Base-by-base conservation (phyloP, 495 filamentous ascomycete species). In the Pyronema domesticum region DNA sequence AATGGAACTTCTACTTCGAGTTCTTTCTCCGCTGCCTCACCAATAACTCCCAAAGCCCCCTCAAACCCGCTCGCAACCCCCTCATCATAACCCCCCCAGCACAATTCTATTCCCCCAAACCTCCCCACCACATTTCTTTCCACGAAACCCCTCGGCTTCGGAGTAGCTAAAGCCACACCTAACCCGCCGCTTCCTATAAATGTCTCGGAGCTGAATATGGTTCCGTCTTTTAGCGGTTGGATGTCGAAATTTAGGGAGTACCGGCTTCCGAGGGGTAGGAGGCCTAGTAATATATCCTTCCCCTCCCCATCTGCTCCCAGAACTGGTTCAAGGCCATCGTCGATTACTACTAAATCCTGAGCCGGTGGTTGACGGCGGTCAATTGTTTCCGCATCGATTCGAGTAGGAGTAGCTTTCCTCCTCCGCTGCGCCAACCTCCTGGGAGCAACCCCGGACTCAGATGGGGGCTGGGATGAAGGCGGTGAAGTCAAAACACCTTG, bases 181-280 rank as follows among this genome's bases (percentile, higher is more conserved):
- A 66, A 55, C 7, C 56, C 19, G 18, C 58, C 64, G 17, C 46
- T 45, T 15, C 64, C 64, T 33, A 66, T 59, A 49, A 67, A 67
- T 40, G 60, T 64, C 18, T 61, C 46, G 37, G 48, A 51, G 43
- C 62, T 67, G 35, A 66, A 65, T n/a, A 63, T 58, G 3, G 65
- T 64, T 34, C 55, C 57, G 35, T 59, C 37, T 30, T 60, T 67
- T 11, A 65, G 44, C 7, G 58, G 55, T n/a, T 44, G 15, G 10
- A 55, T 62, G 46, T 84, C 81, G 56, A 95, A 95, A 58, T 85
- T 78, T 10, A 80, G 72, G 0, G 84, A 75, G 61, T 93, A 95
- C 18, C 51, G 65, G 7, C 30, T 59, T 4, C 63, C 59, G 13
- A 59, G 62, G 6, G 54, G 54, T 37, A 61, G 42, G 3, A 64